A percentile compares a stretch with the other conserved stretches of the same genome.
Conservation (phyloP, 805 yeast genomes). For the Yamadazyma philogaea region DNA sequence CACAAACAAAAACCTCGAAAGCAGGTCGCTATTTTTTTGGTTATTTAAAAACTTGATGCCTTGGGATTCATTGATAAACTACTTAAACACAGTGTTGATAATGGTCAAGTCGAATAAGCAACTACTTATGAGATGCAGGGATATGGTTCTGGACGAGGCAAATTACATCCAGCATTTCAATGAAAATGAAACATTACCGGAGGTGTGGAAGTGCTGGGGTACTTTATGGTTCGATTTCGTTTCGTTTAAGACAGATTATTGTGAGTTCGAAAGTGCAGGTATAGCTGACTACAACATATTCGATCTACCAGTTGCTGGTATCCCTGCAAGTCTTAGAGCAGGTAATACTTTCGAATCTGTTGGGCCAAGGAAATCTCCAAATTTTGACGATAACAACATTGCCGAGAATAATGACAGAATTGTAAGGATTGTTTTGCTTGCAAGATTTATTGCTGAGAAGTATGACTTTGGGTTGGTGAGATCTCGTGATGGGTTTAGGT, state of each 20-base stretch:
- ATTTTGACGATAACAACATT: slow-evolving; percentile 12
- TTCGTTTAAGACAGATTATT: slow-evolving; percentile 50
- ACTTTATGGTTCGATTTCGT: slow-evolving; percentile 73
- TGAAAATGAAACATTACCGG: slow-evolving; percentile 62
- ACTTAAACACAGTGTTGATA: slow-evolving; percentile 56
- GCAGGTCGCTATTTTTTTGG: slow-evolving; percentile 48
- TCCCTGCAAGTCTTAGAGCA: slow-evolving; percentile 18
- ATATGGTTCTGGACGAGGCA: slow-evolving; percentile 23
- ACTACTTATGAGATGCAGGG: slow-evolving; percentile 22
- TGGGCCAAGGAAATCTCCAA: slow-evolving; percentile 21
- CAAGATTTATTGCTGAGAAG: slow-evolving; percentile 48
- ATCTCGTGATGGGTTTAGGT: slow-evolving; percentile 44
- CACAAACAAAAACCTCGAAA: slow-evolving; percentile 40
- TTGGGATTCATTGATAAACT: slow-evolving; percentile 62
- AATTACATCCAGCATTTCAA: slow-evolving; percentile 49
- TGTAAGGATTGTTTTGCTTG: slow-evolving; percentile 49
- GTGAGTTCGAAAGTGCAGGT: slow-evolving; percentile 51
- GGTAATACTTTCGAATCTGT: slow-evolving; percentile 7
- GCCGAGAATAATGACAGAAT: slow-evolving; percentile 49
- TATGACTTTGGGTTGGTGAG: slow-evolving; percentile 56
- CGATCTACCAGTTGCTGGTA: slow-evolving; percentile 67
- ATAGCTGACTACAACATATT: slow-evolving; percentile 51
- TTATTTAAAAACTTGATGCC: slow-evolving; percentile 60
- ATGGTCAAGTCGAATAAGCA: slow-evolving; percentile 24
- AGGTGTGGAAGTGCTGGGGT: slow-evolving; percentile 86